Conservation (phyloP, 148 eudicot genomes). For the Fagopyrum tataricum region DNA sequence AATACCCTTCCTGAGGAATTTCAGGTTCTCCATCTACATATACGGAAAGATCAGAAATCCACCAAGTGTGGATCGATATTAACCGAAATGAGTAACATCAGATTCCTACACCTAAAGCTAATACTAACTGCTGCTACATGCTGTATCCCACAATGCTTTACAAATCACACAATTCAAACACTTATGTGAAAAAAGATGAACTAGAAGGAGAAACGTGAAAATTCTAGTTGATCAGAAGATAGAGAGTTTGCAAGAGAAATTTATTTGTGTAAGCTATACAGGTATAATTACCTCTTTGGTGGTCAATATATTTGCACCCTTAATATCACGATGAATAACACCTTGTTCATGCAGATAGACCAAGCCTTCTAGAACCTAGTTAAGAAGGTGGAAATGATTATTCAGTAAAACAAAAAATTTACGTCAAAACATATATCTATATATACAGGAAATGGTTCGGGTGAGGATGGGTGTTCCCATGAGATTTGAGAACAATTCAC, state of each 20-base stretch:
- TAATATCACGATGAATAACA: constrained; percentile 98
- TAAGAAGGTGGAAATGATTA: not conserved
- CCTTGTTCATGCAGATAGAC: constrained; percentile 99
- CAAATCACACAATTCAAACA: not conserved
- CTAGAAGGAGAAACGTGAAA: not conserved
- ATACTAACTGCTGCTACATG: not conserved
- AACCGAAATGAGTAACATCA: not conserved
- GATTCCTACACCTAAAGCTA: not conserved
- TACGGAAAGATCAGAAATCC: not conserved
- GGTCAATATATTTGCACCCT: constrained; percentile 96
- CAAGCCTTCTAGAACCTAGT: constrained; percentile 92
- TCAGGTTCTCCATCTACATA: not conserved
- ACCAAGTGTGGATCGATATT: not conserved
- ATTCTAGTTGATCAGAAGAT: not conserved
- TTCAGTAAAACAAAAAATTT: constrained; percentile 12
- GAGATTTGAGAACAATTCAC: too few relatives aligned
- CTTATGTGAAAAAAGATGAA: not conserved
- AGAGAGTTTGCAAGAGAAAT: not conserved
- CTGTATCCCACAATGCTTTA: not conserved
- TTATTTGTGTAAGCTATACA: not conserved
- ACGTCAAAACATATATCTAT: not conserved
- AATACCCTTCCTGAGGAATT: not conserved
- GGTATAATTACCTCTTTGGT: constrained; percentile 82
- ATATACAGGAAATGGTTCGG: not conserved
- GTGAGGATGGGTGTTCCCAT: too few relatives aligned